Base-by-base conservation (phyloP, 306 rosid genomes). In the Ormosia semicastrata region DNA sequence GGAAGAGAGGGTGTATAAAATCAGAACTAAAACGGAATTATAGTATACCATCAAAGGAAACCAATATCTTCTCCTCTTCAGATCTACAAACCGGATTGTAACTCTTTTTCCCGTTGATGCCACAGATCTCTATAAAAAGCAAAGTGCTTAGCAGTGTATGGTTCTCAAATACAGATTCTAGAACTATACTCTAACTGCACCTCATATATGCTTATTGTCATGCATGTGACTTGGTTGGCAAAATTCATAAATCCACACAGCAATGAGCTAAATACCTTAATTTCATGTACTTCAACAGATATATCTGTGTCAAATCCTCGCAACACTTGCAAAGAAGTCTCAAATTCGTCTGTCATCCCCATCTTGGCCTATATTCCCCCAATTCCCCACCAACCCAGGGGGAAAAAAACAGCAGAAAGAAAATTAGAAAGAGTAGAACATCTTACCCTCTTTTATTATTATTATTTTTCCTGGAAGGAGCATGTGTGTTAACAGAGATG, bases 301-400 rank as follows among this genome's bases (percentile, higher is more conserved):
- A 94, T 94, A 83, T 94, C 98, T 2, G 93, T 83, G 81, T 90
- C 94, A 53, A 94, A 89, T 80, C 98, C 98, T 56, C 97, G 86
- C 59, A 92, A 78, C 71, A 94, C 97, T 90, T 94, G 98, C 84
- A 94, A 90, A 13, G 98, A 91, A 80, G 92, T 63, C 86, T 94
- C 98, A 80, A 90, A 94, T 47, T 94, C 94, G 7, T 94, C 98
- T 64, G 88, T 89, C 94, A 94, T 88, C 44, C 98, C 93, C 97
- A 92, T 92, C 86, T 94, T 91, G 34, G 98, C 98, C 98, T 94
- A 73, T 30, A 81, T 53, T 18, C 47, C 49, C 77, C 85, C 73
- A 50, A 37, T 65, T 65, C 7, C 67, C 58, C 46, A 68, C 76
- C 59, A 29, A 50, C 44, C 37, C 68, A 71, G 13, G 33, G 73